Evolutionary conservation across 257 asterid genomes (phyloP).

Genomic region (Rehmannia glutinosa): DNA sequence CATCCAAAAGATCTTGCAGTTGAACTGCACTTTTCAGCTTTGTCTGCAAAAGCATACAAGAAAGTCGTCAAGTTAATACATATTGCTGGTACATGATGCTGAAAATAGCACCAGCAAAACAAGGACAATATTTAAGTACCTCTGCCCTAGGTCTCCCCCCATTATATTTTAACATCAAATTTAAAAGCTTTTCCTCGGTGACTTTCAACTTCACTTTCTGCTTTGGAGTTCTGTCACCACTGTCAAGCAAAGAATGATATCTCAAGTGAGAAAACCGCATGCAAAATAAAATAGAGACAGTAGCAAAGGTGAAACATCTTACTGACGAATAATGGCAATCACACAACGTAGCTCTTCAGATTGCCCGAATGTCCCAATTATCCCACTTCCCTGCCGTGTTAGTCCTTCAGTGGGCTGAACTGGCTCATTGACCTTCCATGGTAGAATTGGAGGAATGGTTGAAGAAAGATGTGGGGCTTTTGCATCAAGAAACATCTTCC

Average conservation of each 20-base stretch:
- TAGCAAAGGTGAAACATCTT: conserved; percentile 29
- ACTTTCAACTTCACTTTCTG: conserved; percentile 98
- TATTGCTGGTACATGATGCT: background rate
- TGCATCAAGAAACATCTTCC: conserved; percentile 96
- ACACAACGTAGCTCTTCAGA: conserved; percentile 98
- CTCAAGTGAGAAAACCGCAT: conserved; percentile 19
- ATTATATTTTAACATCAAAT: conserved; percentile 94
- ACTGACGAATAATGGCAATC: conserved; percentile 89
- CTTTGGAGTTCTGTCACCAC: conserved; percentile 99
- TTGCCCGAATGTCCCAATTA: conserved; percentile 89
- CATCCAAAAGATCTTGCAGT: conserved; percentile 98
- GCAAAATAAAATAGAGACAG: background rate
- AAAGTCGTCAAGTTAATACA: conserved; percentile 10
- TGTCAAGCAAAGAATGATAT: conserved; percentile 33
- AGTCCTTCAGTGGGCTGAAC: conserved; percentile 85
- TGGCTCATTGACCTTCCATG: conserved; percentile 94
- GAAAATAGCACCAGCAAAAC: conserved; percentile 2
- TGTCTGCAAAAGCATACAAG: conserved; percentile 52
- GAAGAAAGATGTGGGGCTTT: conserved; percentile 98
- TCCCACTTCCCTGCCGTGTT: conserved; percentile 95
- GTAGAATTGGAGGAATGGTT: conserved; percentile 84
- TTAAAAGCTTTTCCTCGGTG: conserved; percentile 92
- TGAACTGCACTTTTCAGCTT: conserved; percentile 97
- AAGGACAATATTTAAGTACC: conserved; percentile 34
- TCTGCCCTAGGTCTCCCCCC: conserved; percentile 96